Evolutionary conservation across 2,329 filamentous ascomycete species (phyloP).

Genomic region (Arthrobotrys sinensis): DNA sequence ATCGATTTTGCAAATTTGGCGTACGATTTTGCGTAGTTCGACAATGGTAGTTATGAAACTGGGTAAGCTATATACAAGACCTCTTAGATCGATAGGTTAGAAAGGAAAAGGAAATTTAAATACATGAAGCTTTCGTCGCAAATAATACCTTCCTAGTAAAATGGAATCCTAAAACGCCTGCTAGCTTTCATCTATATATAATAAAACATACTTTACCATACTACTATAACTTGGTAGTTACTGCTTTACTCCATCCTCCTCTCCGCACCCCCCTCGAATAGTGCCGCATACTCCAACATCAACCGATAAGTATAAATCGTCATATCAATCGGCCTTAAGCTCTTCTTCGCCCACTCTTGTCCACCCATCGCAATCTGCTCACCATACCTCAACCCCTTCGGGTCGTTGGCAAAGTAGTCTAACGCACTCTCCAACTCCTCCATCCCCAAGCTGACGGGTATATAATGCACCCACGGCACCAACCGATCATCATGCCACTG

Average conservation of each 20-base stretch:
- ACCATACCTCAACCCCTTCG: slow-evolving; percentile 70
- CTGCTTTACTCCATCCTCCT: slow-evolving; percentile 2
- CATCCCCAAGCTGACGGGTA: slow-evolving; percentile 71
- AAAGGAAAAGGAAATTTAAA: slow-evolving; percentile 16
- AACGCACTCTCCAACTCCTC: slow-evolving; percentile 73
- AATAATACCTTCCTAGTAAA: not conserved
- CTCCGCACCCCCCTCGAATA: slow-evolving; percentile 36
- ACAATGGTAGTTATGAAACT: not conserved
- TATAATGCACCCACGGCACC: slow-evolving; percentile 73
- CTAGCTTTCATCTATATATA: slow-evolving; percentile 10
- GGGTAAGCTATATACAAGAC: slow-evolving; percentile 48
- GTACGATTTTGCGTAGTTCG: not conserved
- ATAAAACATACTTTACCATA: slow-evolving; percentile 3
- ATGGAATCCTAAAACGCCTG: slow-evolving; percentile 30
- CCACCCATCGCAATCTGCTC: slow-evolving; percentile 72
- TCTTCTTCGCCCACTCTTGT: slow-evolving; percentile 72
- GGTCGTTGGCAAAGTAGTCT: slow-evolving; percentile 69
- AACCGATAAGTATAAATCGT: slow-evolving; percentile 75
- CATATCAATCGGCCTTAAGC: slow-evolving; percentile 74
- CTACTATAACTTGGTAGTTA: not conserved
- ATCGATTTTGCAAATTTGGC: not conserved
- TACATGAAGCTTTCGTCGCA: slow-evolving; percentile 21
- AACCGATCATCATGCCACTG: slow-evolving; percentile 76
- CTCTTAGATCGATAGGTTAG: slow-evolving; percentile 7
- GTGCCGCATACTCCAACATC: slow-evolving; percentile 72